Evolutionary conservation across 352 stramenopile genomes (phyloP), one percentile per base, ranked within the genome.

Genomic region (Phytophthora capsici): DNA sequence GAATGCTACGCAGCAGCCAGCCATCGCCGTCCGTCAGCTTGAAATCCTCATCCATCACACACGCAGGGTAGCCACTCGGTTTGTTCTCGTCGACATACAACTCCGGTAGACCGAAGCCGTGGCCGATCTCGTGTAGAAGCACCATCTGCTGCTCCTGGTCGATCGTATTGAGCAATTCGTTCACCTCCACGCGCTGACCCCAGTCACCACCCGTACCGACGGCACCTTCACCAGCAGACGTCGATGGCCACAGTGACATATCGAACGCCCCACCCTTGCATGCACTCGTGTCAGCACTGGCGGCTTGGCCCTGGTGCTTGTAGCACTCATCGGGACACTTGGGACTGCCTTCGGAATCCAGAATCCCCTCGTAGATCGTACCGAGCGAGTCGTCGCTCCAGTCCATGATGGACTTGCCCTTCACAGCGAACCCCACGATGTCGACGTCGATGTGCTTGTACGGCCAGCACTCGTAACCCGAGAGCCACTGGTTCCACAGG

Each of bases 201-300:
- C 66, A 70, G 66, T 73, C 59, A 3, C 66, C 59, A n/a, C 66
- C 66, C 20, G 59, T 66, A 16, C 73, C 70, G n/a, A 55, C 46
- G 8, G 61, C 61, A 32, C 25, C 46, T 6, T 64, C 53, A 5
- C 38, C 73, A 28, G 58, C 47, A 30, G 30, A 63, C 23, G 43
- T 61, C 48, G n/a, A 71, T 12, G 71, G 74, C 74, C 74, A 82
- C 36, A 82, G 47, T n/a, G 74, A 82, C 48, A 69, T 79, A 40
- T 79, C 71, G 36, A 64, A 69, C 13, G 61, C 38, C 16, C 58
- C 34, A 14, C 38, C 61, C 53, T 69, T 62, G 44, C 50, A 67
- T 0, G 10, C 34, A 23, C 58, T 66, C n/a, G 49, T 66, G 22
- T 66, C 32, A 2, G 71, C 64, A 17, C 32, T 64, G 0, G 20